Conservation (phyloP, 352 stramenopile genomes). For the Lagenidium giganteum region DNA sequence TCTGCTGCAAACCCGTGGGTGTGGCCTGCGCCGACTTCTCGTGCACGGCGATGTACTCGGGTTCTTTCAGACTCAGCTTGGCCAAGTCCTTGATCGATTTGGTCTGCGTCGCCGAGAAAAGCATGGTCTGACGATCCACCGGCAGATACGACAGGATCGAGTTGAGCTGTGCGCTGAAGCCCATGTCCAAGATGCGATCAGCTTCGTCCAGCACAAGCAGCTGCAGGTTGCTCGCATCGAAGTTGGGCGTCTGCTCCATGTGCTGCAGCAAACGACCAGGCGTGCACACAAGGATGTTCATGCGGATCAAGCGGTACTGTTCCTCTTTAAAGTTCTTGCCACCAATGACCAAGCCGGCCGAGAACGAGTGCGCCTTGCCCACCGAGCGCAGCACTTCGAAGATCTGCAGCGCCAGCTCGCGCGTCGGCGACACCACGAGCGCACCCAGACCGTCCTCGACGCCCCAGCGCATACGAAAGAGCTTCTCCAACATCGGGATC, state of each 20-base stretch:
- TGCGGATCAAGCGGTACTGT: slow-evolving; percentile 86
- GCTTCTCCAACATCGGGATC: slow-evolving; percentile 77
- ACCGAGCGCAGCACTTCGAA: slow-evolving; percentile 96
- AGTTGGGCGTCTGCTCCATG: slow-evolving; percentile 96
- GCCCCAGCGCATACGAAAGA: slow-evolving; percentile 79
- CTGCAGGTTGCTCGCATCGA: slow-evolving; percentile 91
- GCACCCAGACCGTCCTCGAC: slow-evolving; percentile 91
- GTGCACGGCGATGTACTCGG: slow-evolving; percentile 96
- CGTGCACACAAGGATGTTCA: slow-evolving; percentile 95
- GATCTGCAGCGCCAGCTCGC: slow-evolving; percentile 97
- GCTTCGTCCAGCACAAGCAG: slow-evolving; percentile 98
- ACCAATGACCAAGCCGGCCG: slow-evolving; percentile 93
- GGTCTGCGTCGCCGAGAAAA: slow-evolving; percentile 96
- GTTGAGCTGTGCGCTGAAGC: slow-evolving; percentile 97
- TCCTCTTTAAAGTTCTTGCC: slow-evolving; percentile 93
- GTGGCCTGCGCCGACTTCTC: slow-evolving; percentile 85
- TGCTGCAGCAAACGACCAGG: slow-evolving; percentile 95
- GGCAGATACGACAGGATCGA: slow-evolving; percentile 95
- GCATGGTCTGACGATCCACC: slow-evolving; percentile 86
- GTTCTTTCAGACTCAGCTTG: slow-evolving; percentile 87
- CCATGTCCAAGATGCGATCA: slow-evolving; percentile 97
- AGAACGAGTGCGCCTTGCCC: slow-evolving; percentile 93
- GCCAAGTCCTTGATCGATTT: slow-evolving; percentile 95
- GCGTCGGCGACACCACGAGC: slow-evolving; percentile 95
- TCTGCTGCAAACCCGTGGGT: slow-evolving; percentile 90